Evolutionary conservation across 2,329 filamentous ascomycete species (phyloP), one percentile per base, ranked within the genome.

Genomic region (Exophiala bonariae): DNA sequence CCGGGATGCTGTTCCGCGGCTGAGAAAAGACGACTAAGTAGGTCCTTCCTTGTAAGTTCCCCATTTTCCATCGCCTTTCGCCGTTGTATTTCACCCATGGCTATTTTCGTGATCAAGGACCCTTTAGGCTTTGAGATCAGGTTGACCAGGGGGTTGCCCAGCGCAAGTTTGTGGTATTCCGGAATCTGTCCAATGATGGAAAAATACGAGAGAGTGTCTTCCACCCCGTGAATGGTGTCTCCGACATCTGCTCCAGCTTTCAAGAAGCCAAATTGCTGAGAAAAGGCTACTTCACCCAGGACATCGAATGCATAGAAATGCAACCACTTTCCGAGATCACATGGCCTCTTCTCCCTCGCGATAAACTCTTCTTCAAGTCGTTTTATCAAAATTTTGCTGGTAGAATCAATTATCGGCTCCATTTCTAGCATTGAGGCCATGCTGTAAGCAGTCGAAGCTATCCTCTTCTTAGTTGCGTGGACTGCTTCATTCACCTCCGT

Each of bases 401-500:
- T 62, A n/a, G 50, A 54, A 32, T 66, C 62, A 16, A 65, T 56
- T 1, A 47, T 47, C 0, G 50, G 33, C 28, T 61, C 59, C 3
- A 58, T 45, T 22, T 58, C 56, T 2, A 59, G 49, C 9, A 64
- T 57, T 2, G 55, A 50, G 7, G 50, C 54, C 44, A 65, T 40
- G 23, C 54, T 60, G 46, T 59, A 65, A 3, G 59, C 52, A n/a
- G 54, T 59, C 3, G 57, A 59, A 4, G 61, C 54, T 50, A 47
- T 47, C 76, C 74, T 58, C 79, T 80, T 80, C 68, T 78, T 78
- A 50, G 70, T 68, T 0, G 76, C 75, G 59, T 80, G 77, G 17
- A 76, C 72, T 14, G 71, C 68, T 62, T 80, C 76, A 44, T 75
- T 66, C 11, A 68, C 71, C 61, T 80, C 77, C 31, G 77, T 80